Conservation (phyloP, 2,329 filamentous ascomycete genomes). For the Bipolaris gigantea region DNA sequence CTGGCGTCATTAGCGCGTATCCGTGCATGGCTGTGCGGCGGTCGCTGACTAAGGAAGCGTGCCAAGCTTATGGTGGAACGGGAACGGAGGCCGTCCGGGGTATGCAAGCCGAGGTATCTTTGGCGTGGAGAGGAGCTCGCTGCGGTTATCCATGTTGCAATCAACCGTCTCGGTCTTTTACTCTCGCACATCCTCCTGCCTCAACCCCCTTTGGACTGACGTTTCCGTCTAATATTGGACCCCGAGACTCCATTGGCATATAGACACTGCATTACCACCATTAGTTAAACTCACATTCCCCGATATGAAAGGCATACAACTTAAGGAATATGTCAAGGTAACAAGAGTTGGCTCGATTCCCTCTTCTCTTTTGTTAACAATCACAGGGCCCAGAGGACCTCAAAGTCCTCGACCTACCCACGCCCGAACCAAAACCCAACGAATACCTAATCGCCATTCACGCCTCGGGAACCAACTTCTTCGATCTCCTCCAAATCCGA, state of each 20-base stretch:
- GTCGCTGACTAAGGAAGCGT: slow-evolving; percentile 4
- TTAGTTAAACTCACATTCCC: background rate
- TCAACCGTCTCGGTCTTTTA: background rate
- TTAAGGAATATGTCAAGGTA: slow-evolving; percentile 75
- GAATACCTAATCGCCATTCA: slow-evolving; percentile 88
- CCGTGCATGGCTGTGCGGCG: slow-evolving; percentile 7
- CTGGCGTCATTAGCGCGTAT: slow-evolving; percentile 20
- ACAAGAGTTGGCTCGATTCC: slow-evolving; percentile 5
- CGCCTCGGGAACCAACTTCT: slow-evolving; percentile 91
- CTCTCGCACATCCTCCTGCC: background rate
- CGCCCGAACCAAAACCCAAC: slow-evolving; percentile 68
- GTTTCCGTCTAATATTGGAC: too few species aligned
- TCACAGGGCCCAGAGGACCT: slow-evolving; percentile 76
- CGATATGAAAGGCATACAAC: slow-evolving; percentile 72
- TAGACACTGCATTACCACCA: background rate
- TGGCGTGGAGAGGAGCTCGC: slow-evolving; percentile 3
- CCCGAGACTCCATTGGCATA: background rate
- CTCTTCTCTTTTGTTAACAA: slow-evolving; percentile 7
- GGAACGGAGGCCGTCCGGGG: slow-evolving; percentile 4
- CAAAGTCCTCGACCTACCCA: slow-evolving; percentile 71
- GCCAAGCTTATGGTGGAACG: slow-evolving; percentile 6
- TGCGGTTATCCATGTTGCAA: slow-evolving; percentile 1
- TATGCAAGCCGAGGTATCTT: slow-evolving; percentile 15
- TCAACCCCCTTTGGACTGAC: background rate
- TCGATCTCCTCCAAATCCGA: slow-evolving; percentile 91